phyloP scores from a whole-genome alignment of 257 asterid species.

The Penstemon davidsonii region DNA sequence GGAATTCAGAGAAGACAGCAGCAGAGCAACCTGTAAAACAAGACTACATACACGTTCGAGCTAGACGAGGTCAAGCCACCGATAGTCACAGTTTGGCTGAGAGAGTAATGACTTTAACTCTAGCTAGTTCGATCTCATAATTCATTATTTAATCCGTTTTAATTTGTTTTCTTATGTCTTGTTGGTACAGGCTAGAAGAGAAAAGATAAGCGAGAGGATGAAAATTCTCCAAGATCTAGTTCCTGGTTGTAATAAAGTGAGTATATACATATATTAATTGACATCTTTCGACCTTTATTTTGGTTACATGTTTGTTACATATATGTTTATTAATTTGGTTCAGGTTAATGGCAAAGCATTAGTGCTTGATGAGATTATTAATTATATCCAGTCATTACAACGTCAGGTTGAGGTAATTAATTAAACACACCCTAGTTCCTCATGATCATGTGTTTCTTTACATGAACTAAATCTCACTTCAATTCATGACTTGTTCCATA shows the following conservation, averaged over 20 bases:
- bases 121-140: not conserved
- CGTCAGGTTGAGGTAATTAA: slow-evolving; percentile 78
- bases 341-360: slow-evolving; percentile 89
- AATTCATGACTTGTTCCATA: slow-evolving; percentile 31
- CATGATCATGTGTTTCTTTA: not conserved
- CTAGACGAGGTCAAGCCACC: slow-evolving; percentile 78
- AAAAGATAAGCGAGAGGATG: slow-evolving; percentile 69
- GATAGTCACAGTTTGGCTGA: slow-evolving; percentile 79
- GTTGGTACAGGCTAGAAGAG: slow-evolving; percentile 65
- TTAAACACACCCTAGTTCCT: not conserved
- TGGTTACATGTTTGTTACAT: slow-evolving; percentile 7
- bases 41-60: slow-evolving; percentile 70
- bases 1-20: slow-evolving; percentile 18
- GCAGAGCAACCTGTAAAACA: slow-evolving; percentile 43
- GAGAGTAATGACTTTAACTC: slow-evolving; percentile 43
- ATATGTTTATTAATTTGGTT: slow-evolving; percentile 24
- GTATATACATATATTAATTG: slow-evolving; percentile 23
- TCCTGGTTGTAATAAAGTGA: slow-evolving; percentile 68
- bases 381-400: slow-evolving; percentile 83
- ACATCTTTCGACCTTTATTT: not conserved
- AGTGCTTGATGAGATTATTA: slow-evolving; percentile 89
- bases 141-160: slow-evolving; percentile 14
- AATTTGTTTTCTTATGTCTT: slow-evolving; percentile 17
- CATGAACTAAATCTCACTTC: slow-evolving; percentile 21
- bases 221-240: slow-evolving; percentile 65